Evolutionary conservation across 306 rosid genomes (phyloP), one percentile per base, ranked within the genome.

Genomic region (Vigna angularis): DNA sequence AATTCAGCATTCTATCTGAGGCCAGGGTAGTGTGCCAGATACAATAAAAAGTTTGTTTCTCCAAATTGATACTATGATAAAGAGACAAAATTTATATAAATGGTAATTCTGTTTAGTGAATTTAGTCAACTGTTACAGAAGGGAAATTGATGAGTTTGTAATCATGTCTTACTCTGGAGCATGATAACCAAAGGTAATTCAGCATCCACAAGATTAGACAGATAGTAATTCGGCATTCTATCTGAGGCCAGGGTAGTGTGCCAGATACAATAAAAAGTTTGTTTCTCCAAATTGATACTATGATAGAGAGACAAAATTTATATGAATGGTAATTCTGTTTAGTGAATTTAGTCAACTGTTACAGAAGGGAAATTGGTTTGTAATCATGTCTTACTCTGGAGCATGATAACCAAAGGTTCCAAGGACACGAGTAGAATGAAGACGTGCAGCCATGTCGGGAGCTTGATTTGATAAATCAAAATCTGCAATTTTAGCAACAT

Each of bases 371-470:
- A 80, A 52, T 48, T 57, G 53, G 9, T 11, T 57, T 32, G 69
- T 48, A 58, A 57, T 40, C 56, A 57, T 56, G 76, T 81, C 94
- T 91, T 94, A 94, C 97, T 94, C 98, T 5, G 98, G 98, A 57
- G 97, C 97, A 83, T 94, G 98, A 86, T 94, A 94, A 79, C 98
- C 98, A 83, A 92, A 92, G 73, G 97, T 94, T 72, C 97, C 98
- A 47, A 94, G 96, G 79, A 89, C 98, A 84, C 97, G 98, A 44
- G 98, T 92, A 36, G 98, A 94, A 79, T 92, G 97, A 79, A 94
- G 97, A 68, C 98, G 96, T 9, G 98, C 96, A 80, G 98, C 97
- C 96, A 90, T 92, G 86, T 94, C 98, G 28, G 98, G 97, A 85
- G 98, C 98, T 82, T 94, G 98, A 68, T 94, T 94, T 79, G 97